A percentile compares a stretch with the other conserved stretches of the same genome.
Evolutionary conservation across 768 basidiomycete genomes (phyloP).

Genomic region (Botryobasidium botryosum): DNA sequence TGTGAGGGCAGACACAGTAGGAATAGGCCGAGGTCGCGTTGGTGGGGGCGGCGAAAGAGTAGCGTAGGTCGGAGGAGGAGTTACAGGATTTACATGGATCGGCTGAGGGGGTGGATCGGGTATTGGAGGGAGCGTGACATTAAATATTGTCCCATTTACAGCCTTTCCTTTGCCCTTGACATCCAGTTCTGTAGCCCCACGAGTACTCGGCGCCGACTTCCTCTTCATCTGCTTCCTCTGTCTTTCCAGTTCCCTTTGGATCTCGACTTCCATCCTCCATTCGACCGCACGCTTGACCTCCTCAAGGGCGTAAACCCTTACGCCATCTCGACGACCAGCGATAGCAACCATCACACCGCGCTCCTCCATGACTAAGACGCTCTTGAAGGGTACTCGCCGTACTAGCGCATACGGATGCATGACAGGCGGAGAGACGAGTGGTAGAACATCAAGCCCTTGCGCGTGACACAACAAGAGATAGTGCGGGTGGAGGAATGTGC

Average conservation of each 20-base stretch:
- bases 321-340: conserved; percentile 71
- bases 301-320: conserved; percentile 75
- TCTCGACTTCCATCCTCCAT: conserved; percentile 71
- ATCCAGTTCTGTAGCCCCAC: neutral
- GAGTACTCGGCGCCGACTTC: conserved; percentile 6
- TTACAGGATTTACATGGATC: neutral
- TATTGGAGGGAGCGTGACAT: neutral
- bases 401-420: conserved; percentile 68
- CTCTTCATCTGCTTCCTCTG: conserved; percentile 49
- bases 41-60: conserved; percentile 4
- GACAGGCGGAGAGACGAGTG: conserved; percentile 54
- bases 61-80: conserved; percentile 5
- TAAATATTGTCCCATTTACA: neutral
- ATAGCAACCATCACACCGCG: conserved; percentile 82
- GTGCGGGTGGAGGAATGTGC: conserved; percentile 65
- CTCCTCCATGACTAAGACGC: conserved; percentile 84
- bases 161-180: neutral
- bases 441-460: conserved; percentile 76
- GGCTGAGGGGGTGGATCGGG: neutral
- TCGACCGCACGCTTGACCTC: conserved; percentile 75
- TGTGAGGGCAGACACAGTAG: no score
- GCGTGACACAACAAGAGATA: conserved; percentile 71
- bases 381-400: conserved; percentile 66
- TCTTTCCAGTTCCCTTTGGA: conserved; percentile 55
- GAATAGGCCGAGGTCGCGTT: neutral